A percentile compares a stretch with the other conserved stretches of the same genome.
Evolutionary conservation across 2,329 filamentous ascomycete genomes (phyloP).

Genomic region (Calonectria pseudoturangicola): DNA sequence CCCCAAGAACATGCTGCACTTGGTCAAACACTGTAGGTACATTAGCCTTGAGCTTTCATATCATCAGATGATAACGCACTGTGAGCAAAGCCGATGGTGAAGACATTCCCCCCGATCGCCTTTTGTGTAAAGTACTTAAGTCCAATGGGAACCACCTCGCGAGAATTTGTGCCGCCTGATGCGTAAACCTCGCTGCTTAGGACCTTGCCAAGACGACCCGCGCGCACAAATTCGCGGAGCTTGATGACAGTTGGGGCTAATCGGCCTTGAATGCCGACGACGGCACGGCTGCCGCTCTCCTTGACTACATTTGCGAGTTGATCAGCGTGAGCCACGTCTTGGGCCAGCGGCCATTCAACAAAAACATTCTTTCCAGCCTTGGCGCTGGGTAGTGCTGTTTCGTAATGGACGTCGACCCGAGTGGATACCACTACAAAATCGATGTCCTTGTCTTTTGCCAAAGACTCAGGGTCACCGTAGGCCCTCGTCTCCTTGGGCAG

Average conservation of each 20-base stretch:
- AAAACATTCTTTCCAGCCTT: constrained; percentile 71
- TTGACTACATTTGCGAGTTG: constrained; percentile 63
- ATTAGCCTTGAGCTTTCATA: not conserved
- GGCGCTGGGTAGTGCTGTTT: constrained; percentile 66
- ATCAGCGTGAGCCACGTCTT: constrained; percentile 62
- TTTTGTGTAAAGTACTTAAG: constrained; percentile 70
- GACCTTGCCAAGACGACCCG: constrained; percentile 70
- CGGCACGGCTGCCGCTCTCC: constrained; percentile 59
- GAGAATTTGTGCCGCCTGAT: constrained; percentile 59
- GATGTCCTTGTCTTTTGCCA: constrained; percentile 69
- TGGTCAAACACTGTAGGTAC: constrained; percentile 64
- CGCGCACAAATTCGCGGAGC: constrained; percentile 65
- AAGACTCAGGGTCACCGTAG: constrained; percentile 69
- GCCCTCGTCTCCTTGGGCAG: constrained; percentile 64
- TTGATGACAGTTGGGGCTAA: constrained; percentile 65
- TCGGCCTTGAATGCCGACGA: constrained; percentile 72
- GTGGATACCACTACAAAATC: constrained; percentile 74
- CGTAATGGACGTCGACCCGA: constrained; percentile 71
- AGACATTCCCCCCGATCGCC: constrained; percentile 66
- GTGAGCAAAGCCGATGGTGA: constrained; percentile 66
- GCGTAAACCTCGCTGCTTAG: constrained; percentile 69
- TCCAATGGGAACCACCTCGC: constrained; percentile 57
- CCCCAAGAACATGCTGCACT: constrained; percentile 67
- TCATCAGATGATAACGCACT: constrained; percentile 54
- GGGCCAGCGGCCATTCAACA: constrained; percentile 76